phyloP scores from a whole-genome alignment of 2,329 filamentous ascomycete species.

The Aspergillus clavatus region DNA sequence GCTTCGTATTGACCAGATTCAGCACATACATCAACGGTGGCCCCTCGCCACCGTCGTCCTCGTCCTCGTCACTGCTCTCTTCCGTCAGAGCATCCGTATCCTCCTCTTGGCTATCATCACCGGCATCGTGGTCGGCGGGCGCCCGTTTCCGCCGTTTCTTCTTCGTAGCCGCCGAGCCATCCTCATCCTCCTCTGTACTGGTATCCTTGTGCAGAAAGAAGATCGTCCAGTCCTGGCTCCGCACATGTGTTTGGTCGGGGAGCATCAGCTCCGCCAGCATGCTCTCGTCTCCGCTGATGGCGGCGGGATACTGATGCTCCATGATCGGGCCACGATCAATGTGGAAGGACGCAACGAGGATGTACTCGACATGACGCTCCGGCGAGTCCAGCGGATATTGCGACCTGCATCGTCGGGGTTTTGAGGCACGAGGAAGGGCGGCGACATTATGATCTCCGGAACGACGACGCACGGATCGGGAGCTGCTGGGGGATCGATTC shows the following conservation, averaged over 20 bases:
- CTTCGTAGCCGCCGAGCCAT: slow-evolving; percentile 51
- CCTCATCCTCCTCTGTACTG: slow-evolving; percentile 74
- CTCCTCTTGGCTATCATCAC: slow-evolving; percentile 37
- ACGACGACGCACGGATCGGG: slow-evolving; percentile 34
- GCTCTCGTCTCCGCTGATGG: slow-evolving; percentile 94
- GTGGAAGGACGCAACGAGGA: slow-evolving; percentile 93
- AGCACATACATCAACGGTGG: slow-evolving; percentile 94
- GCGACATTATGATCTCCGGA: slow-evolving; percentile 32
- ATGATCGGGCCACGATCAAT: slow-evolving; percentile 94
- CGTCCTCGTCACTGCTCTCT: slow-evolving; percentile 49
- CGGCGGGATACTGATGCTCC: slow-evolving; percentile 94
- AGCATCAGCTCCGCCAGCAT: slow-evolving; percentile 99
- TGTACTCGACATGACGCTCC: slow-evolving; percentile 98
- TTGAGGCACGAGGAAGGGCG: slow-evolving; percentile 28
- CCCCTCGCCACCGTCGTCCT: slow-evolving; percentile 69
- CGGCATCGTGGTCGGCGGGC: slow-evolving; percentile 48
- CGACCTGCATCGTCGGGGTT: slow-evolving; percentile 58
- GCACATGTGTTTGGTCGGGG: slow-evolving; percentile 90
- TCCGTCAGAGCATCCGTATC: slow-evolving; percentile 6
- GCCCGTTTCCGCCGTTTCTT: slow-evolving; percentile 36
- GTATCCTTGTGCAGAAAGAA: slow-evolving; percentile 98
- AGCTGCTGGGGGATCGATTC: slow-evolving; percentile 48
- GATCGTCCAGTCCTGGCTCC: slow-evolving; percentile 97
- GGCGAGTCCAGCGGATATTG: slow-evolving; percentile 69
- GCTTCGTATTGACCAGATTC: slow-evolving; percentile 96